Evolutionary conservation across 2,329 filamentous ascomycete genomes (phyloP).

Genomic region (Hirsutella minnesotensis): DNA sequence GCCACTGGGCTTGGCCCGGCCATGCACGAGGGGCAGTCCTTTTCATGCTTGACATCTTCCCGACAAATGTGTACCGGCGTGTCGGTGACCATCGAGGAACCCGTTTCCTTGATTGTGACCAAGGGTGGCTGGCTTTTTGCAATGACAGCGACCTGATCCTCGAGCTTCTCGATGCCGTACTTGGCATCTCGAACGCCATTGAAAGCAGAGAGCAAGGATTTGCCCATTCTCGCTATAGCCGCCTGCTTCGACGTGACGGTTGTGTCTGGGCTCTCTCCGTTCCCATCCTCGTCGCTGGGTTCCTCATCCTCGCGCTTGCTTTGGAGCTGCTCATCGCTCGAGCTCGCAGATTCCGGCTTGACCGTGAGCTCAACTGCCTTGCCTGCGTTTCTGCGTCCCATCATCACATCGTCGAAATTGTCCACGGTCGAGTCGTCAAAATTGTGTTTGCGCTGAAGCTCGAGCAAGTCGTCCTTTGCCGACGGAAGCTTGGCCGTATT

Average conservation of each 20-base stretch:
- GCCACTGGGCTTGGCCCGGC: slow-evolving; percentile 4
- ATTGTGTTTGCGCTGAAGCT: slow-evolving; percentile 39
- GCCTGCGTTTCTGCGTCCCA: slow-evolving; percentile 20
- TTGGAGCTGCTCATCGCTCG: background rate
- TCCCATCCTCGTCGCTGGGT: slow-evolving; percentile 6
- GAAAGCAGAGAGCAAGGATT: slow-evolving; percentile 37
- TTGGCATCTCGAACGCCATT: slow-evolving; percentile 41
- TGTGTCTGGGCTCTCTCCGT: slow-evolving; percentile 6
- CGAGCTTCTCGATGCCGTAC: slow-evolving; percentile 45
- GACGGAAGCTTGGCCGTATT: slow-evolving; percentile 43
- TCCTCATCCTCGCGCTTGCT: background rate
- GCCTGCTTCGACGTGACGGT: slow-evolving; percentile 26
- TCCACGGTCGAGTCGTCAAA: slow-evolving; percentile 50
- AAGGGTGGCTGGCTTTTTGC: slow-evolving; percentile 11
- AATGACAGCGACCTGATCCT: slow-evolving; percentile 34
- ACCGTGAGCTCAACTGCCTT: background rate
- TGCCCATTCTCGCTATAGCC: slow-evolving; percentile 45
- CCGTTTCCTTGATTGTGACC: background rate
- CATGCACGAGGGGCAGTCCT: slow-evolving; percentile 9
- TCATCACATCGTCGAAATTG: slow-evolving; percentile 40
- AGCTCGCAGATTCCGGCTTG: background rate
- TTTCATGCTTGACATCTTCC: background rate
- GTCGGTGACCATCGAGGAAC: background rate
- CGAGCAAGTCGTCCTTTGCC: slow-evolving; percentile 42
- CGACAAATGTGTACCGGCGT: too few species aligned